Percentiles rank a stretch among this genome's conserved stretches.
Evolutionary conservation across 2,329 filamentous ascomycete species (phyloP).

Genomic region (Lizonia empirigonia): DNA sequence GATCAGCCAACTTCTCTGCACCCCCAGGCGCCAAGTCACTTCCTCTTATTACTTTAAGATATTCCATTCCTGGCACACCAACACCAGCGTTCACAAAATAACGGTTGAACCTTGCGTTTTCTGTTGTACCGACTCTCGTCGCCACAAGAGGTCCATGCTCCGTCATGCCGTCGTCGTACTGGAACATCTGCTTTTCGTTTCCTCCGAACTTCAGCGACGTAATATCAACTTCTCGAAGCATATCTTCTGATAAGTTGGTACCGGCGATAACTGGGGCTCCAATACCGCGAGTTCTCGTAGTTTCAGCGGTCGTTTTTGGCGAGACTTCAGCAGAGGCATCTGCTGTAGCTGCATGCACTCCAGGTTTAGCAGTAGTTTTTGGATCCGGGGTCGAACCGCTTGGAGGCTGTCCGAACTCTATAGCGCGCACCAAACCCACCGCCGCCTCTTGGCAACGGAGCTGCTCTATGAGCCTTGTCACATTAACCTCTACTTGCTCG

Average conservation of each 20-base stretch:
- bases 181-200: neutral
- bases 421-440: neutral
- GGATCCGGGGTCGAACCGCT: neutral
- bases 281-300: neutral
- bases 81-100: neutral
- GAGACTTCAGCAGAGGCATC: too few species aligned
- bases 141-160: neutral
- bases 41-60: neutral
- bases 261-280: neutral
- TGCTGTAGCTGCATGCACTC: neutral
- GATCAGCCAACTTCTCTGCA: neutral
- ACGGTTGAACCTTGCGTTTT: neutral
- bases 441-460: neutral
- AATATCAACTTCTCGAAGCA: neutral
- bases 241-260: neutral
- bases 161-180: neutral
- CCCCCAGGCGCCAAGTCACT: neutral
- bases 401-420: neutral
- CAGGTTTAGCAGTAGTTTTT: neutral
- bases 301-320: neutral
- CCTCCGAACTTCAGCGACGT: neutral
- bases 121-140: neutral
- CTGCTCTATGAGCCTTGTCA: neutral
- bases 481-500: neutral
- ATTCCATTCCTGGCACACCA: neutral